Evolutionary conservation across 1,284 basidiomycete species (phyloP).

Genomic region (Ceratobasidium sp.): DNA sequence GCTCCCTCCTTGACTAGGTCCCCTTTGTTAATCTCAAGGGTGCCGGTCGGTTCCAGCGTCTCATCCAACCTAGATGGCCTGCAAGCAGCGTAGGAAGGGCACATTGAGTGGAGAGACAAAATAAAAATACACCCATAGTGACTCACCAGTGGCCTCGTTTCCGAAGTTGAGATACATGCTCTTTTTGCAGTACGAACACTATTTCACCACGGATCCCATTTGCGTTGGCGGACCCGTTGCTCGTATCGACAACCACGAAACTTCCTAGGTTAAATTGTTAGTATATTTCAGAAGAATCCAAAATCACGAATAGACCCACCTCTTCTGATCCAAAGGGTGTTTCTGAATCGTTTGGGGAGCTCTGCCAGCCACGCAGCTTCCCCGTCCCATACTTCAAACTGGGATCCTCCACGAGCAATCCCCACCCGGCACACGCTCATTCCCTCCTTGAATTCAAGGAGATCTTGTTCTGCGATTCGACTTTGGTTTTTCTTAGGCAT

Average conservation of each 20-base stretch:
- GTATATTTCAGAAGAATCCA: too few relatives aligned
- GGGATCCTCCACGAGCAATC: slow-evolving; percentile 33
- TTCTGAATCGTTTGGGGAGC: slow-evolving; percentile 36
- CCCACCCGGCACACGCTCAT: slow-evolving; percentile 24
- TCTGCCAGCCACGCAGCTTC: slow-evolving; percentile 22
- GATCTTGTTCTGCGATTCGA: slow-evolving; percentile 19
- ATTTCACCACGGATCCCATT: slow-evolving; percentile 9
- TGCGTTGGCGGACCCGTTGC: background rate
- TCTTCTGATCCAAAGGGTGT: slow-evolving; percentile 34
- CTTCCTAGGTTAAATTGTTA: background rate
- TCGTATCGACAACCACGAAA: slow-evolving; percentile 11
- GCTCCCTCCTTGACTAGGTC: background rate
- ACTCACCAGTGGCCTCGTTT: slow-evolving; percentile 17
- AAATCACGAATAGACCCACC: background rate
- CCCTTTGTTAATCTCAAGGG: background rate
- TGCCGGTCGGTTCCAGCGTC: background rate
- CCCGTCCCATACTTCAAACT: slow-evolving; percentile 39
- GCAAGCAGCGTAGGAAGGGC: too few relatives aligned
- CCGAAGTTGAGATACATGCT: slow-evolving; percentile 15
- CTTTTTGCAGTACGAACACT: slow-evolving; percentile 28
- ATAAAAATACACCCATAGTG: background rate
- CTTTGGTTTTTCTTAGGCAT: slow-evolving; percentile 33
- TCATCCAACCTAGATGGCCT: slow-evolving; percentile 25
- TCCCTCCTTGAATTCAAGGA: slow-evolving; percentile 33
- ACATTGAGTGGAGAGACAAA: background rate